Conservation (phyloP, 805 yeast species). For the Nakazawaea pomicola region DNA sequence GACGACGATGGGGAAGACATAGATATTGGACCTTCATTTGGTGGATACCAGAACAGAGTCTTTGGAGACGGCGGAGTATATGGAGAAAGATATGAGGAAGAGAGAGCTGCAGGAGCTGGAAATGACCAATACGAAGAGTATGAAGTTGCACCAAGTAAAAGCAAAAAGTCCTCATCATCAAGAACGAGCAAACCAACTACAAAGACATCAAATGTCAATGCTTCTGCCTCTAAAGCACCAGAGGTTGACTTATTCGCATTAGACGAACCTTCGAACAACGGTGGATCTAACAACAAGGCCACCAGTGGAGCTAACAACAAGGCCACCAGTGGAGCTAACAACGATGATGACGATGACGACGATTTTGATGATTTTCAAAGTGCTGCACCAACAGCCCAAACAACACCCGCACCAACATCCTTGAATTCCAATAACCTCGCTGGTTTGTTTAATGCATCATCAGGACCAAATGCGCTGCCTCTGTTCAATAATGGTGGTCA, state of each 20-base stretch:
- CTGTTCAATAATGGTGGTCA: constrained; percentile 16
- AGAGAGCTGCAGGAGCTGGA: constrained; percentile 34
- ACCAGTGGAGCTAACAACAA: too few relatives aligned
- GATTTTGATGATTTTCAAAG: constrained; percentile 80
- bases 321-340: too few relatives aligned
- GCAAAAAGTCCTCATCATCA: too few relatives aligned
- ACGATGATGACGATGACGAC: constrained; percentile 54
- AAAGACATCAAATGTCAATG: constrained; percentile 38
- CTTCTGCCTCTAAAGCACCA: constrained; percentile 29
- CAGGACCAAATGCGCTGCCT: too few relatives aligned
- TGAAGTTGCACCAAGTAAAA: constrained; percentile 37
- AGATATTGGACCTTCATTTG: constrained; percentile 19
- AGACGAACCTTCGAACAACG: constrained; percentile 31
- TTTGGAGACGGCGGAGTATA: constrained; percentile 71
- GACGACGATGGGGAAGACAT: constrained; percentile 46
- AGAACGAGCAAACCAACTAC: constrained; percentile 29
- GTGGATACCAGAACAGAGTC: constrained; percentile 41
- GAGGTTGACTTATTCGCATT: constrained; percentile 48
- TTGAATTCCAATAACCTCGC: constrained; percentile 24
- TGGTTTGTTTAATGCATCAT: constrained; percentile 21
- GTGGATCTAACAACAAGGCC: too few relatives aligned
- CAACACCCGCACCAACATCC: constrained; percentile 14
- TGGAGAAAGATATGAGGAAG: constrained; percentile 61
- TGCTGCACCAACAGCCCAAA: constrained; percentile 46
- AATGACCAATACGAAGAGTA: constrained; percentile 54